A percentile compares a stretch with the other conserved stretches of the same genome.
phyloP scores from a whole-genome alignment of 352 stramenopile species.

The Blastocystis sp. region DNA sequence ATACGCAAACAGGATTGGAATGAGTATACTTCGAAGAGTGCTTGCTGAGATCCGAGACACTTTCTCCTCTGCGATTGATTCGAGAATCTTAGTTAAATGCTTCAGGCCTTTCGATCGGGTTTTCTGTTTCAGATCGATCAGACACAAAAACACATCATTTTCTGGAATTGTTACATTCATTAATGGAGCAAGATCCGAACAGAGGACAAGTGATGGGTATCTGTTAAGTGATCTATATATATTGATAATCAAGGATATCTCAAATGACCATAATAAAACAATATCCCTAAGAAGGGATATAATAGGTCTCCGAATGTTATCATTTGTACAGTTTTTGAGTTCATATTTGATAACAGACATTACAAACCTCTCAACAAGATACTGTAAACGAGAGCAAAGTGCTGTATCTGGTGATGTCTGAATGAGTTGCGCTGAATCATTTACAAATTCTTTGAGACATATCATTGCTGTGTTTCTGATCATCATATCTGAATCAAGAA shows the following conservation, averaged over 20 bases:
- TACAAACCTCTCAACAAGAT: neutral
- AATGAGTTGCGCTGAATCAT: neutral
- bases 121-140: constrained; percentile 15
- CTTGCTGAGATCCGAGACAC: neutral
- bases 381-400: neutral
- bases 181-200: neutral
- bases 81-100: neutral
- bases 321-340: neutral
- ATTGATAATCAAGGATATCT: neutral
- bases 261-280: neutral
- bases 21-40: neutral
- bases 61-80: neutral
- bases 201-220: neutral
- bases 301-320: neutral
- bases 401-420: neutral
- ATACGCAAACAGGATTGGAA: constrained; percentile 7
- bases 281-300: constrained; percentile 19
- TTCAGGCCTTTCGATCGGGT: neutral
- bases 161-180: neutral
- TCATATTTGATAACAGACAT: neutral
- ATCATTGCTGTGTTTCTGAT: constrained; percentile 6
- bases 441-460: neutral
- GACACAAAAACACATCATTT: neutral
- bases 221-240: no score
- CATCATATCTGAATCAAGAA: constrained; percentile 48